A percentile compares a stretch with the other conserved stretches of the same genome.
Conservation (phyloP, 2,329 filamentous ascomycete genomes). For the Ploettnerulaceae sp. region DNA sequence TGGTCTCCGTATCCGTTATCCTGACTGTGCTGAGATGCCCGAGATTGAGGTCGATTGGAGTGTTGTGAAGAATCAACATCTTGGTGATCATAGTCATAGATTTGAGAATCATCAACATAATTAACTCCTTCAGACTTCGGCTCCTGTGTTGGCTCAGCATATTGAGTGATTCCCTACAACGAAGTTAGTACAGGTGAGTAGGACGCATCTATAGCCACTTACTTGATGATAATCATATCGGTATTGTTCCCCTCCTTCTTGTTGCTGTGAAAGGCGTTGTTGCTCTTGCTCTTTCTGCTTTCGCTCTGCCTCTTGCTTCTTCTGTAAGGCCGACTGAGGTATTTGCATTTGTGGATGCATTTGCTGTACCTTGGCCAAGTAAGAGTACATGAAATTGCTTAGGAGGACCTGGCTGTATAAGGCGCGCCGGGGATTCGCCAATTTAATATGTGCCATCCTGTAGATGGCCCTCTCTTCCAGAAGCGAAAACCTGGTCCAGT, state of each 20-base stretch:
- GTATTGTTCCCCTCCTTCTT: conserved; percentile 32
- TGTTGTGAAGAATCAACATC: conserved; percentile 34
- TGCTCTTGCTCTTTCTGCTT: conserved; percentile 40
- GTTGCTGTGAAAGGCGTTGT: conserved; percentile 31
- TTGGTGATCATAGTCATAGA: conserved; percentile 45
- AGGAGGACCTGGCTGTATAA: conserved; percentile 91
- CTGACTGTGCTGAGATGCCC: conserved; percentile 31
- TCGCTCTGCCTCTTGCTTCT: conserved; percentile 56
- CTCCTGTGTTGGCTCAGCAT: conserved; percentile 33
- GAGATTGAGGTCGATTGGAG: conserved; percentile 32
- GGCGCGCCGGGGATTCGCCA: conserved; percentile 91
- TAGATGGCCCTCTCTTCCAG: conserved; percentile 96
- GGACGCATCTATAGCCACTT: no score
- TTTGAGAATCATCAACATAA: conserved; percentile 46
- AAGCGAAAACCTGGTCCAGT: conserved; percentile 93
- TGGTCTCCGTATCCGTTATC: conserved; percentile 32
- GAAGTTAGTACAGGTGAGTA: no score
- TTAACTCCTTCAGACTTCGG: conserved; percentile 36
- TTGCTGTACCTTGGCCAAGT: conserved; percentile 95
- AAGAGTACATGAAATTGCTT: conserved; percentile 99
- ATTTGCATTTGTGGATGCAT: conserved; percentile 97
- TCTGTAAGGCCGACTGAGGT: conserved; percentile 71
- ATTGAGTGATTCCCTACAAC: conserved; percentile 33
- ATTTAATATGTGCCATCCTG: conserved; percentile 96
- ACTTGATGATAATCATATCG: conserved; percentile 37